Conservation (phyloP, 768 basidiomycete species). For the Tulasnella calospora region DNA sequence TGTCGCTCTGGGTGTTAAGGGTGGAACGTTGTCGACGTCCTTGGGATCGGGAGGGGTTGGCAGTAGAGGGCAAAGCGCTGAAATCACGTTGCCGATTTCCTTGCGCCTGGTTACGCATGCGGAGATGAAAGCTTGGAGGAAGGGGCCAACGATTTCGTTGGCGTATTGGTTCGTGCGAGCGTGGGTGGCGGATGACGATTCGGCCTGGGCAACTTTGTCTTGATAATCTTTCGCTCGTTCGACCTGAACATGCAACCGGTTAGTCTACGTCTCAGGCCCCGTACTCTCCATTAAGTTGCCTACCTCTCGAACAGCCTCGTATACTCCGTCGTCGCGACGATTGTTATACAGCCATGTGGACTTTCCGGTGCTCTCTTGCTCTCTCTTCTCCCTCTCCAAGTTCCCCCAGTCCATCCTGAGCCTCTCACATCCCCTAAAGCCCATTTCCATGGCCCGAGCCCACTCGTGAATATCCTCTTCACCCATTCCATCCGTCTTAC, state of each 20-base stretch:
- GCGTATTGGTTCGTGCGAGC: not conserved
- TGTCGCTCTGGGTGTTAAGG: not conserved
- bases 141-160: not conserved
- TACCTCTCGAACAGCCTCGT: not conserved
- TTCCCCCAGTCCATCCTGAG: not conserved
- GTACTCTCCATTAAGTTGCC: not conserved
- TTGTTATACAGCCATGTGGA: not conserved
- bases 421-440: not conserved
- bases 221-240: not conserved
- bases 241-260: not conserved
- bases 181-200: not conserved
- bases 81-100: not conserved
- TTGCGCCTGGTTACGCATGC: not conserved
- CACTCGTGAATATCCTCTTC: not conserved
- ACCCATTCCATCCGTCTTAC: not conserved
- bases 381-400: not conserved
- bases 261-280: not conserved
- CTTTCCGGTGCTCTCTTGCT: not conserved
- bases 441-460: not conserved
- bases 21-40: not conserved
- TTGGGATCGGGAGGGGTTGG: not conserved
- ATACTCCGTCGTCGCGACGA: not conserved
- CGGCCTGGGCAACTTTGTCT: not conserved
- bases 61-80: not conserved
- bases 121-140: not conserved